A percentile compares a stretch with the other conserved stretches of the same genome.
phyloP scores from a whole-genome alignment of 78 protist species.

The Chrysochromulina parva region DNA sequence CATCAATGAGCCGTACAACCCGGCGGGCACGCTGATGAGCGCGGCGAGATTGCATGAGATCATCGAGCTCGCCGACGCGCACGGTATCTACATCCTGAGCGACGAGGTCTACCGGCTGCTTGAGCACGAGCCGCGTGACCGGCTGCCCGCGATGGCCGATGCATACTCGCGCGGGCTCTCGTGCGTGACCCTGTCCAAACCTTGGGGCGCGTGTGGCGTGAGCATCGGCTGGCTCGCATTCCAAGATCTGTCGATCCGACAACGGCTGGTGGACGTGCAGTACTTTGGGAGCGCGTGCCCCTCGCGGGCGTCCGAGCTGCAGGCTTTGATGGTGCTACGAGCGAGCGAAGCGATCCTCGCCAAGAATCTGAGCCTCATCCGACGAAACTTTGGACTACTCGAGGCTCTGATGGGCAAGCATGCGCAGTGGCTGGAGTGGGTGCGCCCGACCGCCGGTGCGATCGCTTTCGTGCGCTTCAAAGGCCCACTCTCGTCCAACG shows the following conservation, averaged over 20 bases:
- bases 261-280: background rate
- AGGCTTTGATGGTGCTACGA: background rate
- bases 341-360: background rate
- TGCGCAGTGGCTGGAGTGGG: background rate
- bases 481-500: background rate
- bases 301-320: background rate
- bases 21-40: slow-evolving; percentile 32
- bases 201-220: background rate
- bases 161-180: background rate
- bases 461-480: slow-evolving; percentile 1
- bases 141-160: slow-evolving; percentile 23
- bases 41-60: background rate
- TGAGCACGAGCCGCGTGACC: background rate
- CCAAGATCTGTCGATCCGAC: background rate
- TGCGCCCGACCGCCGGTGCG: slow-evolving; percentile 20
- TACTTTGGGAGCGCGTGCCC: slow-evolving; percentile 11
- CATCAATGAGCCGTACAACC: slow-evolving; percentile 14
- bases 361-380: background rate
- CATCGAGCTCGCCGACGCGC: background rate
- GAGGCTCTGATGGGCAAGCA: background rate
- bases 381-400: background rate
- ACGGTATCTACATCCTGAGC: background rate
- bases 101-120: slow-evolving; percentile 26
- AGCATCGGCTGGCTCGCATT: background rate
- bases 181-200: background rate